These are phyloP conservation scores for Lasiodiplodia sp. DNA, from an alignment of 2,329 filamentous ascomycete genomes.

Conservation along the genomic window DNA sequence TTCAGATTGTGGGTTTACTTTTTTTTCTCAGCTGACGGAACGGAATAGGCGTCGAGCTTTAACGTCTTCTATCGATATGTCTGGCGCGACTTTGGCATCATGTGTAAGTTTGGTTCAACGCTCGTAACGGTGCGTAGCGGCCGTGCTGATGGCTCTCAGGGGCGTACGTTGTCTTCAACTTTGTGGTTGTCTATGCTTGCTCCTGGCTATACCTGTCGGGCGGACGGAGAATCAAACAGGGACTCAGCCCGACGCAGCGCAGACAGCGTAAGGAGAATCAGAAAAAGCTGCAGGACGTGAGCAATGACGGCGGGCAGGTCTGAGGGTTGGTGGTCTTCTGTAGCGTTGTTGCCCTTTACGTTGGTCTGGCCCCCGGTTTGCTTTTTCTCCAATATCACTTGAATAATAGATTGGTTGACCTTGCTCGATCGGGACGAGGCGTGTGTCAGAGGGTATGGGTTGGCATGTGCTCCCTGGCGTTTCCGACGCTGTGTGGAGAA, in stretches of 20 bases:
- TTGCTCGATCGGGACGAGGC: constrained; percentile 2
- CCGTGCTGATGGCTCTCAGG: constrained; percentile 4
- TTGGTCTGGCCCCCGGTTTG: neutral
- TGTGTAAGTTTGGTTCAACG: constrained; percentile 49
- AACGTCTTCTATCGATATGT: constrained; percentile 67
- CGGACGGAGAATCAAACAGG: constrained; percentile 43
- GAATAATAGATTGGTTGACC: constrained; percentile 13
- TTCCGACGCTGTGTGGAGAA: constrained; percentile 11
- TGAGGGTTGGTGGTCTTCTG: neutral
- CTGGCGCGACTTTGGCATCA: constrained; percentile 72
- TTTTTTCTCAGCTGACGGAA: constrained; percentile 5
- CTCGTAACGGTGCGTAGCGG: constrained; percentile 18
- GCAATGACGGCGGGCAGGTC: constrained; percentile 12
- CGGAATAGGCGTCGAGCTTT: constrained; percentile 52
- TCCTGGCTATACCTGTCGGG: constrained; percentile 64
- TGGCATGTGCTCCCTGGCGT: constrained; percentile 24
- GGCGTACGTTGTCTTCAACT: constrained; percentile 71
- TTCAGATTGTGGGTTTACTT: neutral
- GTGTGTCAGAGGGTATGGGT: constrained; percentile 3
- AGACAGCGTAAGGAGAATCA: constrained; percentile 14
- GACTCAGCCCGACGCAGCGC: constrained; percentile 14
- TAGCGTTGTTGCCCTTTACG: constrained; percentile 8
- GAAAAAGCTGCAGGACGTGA: constrained; percentile 1
- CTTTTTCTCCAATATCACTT: neutral
- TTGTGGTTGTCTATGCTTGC: constrained; percentile 59